phyloP scores from a whole-genome alignment of 2,329 filamentous ascomycete species.

The Pestalotiopsis fici region DNA sequence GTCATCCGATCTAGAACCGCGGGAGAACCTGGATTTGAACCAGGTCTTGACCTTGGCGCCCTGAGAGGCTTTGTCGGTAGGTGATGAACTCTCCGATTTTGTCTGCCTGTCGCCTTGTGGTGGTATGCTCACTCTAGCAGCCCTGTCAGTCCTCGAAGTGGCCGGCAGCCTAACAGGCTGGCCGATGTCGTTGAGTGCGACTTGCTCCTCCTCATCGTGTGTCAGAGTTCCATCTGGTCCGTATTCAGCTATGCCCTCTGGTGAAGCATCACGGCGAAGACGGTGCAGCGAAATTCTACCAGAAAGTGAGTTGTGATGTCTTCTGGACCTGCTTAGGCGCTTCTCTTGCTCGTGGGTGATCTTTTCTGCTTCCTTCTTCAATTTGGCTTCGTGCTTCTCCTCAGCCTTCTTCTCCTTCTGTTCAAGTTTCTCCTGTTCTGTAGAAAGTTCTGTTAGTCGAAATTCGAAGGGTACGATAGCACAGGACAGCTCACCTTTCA shows the following conservation, averaged over 20 bases:
- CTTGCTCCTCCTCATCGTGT: conserved; percentile 12
- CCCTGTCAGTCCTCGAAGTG: not conserved
- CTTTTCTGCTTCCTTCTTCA: conserved; percentile 51
- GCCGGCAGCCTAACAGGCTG: conserved; percentile 21
- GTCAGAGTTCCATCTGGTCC: conserved; percentile 12
- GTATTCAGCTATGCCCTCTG: conserved; percentile 14
- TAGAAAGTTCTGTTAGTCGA: not conserved
- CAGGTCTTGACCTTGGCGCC: conserved; percentile 46
- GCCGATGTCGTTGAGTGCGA: conserved; percentile 21
- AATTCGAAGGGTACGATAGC: too few species aligned
- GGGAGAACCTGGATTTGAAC: conserved; percentile 56
- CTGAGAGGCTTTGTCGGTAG: conserved; percentile 15
- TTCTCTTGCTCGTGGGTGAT: conserved; percentile 55
- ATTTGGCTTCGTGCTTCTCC: conserved; percentile 44
- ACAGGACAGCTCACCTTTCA: conserved; percentile 52
- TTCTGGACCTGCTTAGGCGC: conserved; percentile 50
- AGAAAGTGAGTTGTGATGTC: conserved; percentile 46
- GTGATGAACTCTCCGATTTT: conserved; percentile 15
- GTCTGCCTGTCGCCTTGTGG: conserved; percentile 13
- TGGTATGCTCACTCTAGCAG: conserved; percentile 2
- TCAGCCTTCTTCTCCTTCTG: conserved; percentile 45
- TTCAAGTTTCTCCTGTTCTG: conserved; percentile 51
- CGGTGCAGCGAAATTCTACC: not conserved
- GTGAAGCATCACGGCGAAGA: conserved; percentile 19
- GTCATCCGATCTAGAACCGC: conserved; percentile 41